Evolutionary conservation across 805 yeast genomes (phyloP), one percentile per base, ranked within the genome.

Genomic region (Phaffomyces antillensis): DNA sequence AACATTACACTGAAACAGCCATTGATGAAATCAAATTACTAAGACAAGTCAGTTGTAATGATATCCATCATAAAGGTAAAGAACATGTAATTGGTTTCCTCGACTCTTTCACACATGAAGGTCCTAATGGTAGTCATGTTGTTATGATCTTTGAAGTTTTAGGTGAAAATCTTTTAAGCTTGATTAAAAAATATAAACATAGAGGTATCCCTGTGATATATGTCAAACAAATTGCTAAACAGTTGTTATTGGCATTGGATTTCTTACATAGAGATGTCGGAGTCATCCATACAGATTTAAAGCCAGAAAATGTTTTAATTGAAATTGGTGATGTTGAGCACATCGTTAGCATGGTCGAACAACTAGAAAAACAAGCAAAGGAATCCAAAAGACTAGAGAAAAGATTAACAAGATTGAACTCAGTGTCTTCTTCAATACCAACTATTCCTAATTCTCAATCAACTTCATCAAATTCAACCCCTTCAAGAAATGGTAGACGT

Each of bases 91-190:
- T 93, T 39, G 81, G 80, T 42, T 68, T 93, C 36, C 65, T 88
- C 46, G 98, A 93, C 63, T 79, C 85, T 47, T 93, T 93, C 61
- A 77, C 80, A 45, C 96, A 91, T 59, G 66, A 70, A 36, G 99
- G 99, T 1, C 89, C 87, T 6, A 88, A 93, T 63, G 99, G 99
- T 2, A 73, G 76, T 3, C 99, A 93, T 65, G 83, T 89, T 11
- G 91, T 93, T 47, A 93, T 93, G 98, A 97, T 91, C 2, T 93
- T 93, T 63, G 99, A 93, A 66, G 96, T 93, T 0, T 70, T 93
- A 50, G 99, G 99, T 18, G 99, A 93, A 63, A 91, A 89, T 60
- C 64, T 93, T 53, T 68, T 93, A 42, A 90, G 96, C 18, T 70
- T 93, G 53, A 88, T 91, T 47, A 76, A 86, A 51, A 73, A 90